phyloP scores from a whole-genome alignment of 2,329 filamentous ascomycete genomes.

The Fusarium pininemorale region DNA sequence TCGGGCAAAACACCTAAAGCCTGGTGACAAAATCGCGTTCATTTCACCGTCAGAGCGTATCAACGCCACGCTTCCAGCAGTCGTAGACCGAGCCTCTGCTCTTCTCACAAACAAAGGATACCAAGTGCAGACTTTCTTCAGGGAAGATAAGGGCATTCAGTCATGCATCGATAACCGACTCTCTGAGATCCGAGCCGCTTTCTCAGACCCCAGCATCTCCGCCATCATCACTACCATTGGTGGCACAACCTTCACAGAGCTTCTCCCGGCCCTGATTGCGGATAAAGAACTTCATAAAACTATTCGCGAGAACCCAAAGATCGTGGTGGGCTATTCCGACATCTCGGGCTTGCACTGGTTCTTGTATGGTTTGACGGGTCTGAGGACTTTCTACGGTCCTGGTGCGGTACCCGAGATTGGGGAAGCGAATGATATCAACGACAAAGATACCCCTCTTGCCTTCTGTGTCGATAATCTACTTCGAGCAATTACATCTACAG shows the following conservation, averaged over 20 bases:
- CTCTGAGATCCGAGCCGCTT: slow-evolving; percentile 50
- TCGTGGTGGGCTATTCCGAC: slow-evolving; percentile 55
- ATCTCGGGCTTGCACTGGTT: slow-evolving; percentile 56
- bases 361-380: slow-evolving; percentile 48
- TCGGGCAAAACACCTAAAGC: slow-evolving; percentile 42
- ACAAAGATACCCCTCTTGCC: slow-evolving; percentile 41
- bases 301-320: slow-evolving; percentile 51
- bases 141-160: slow-evolving; percentile 43
- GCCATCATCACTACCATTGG: slow-evolving; percentile 54
- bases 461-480: slow-evolving; percentile 48
- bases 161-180: slow-evolving; percentile 49
- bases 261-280: slow-evolving; percentile 49
- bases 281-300: slow-evolving; percentile 48
- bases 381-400: slow-evolving; percentile 57
- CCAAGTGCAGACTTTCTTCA: slow-evolving; percentile 47
- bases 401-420: slow-evolving; percentile 52
- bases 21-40: slow-evolving; percentile 51
- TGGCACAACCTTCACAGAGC: slow-evolving; percentile 51
- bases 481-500: slow-evolving; percentile 39
- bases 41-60: slow-evolving; percentile 53
- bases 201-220: slow-evolving; percentile 48
- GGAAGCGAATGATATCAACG: slow-evolving; percentile 34
- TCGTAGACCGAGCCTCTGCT: slow-evolving; percentile 44
- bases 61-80: slow-evolving; percentile 43
- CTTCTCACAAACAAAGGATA: slow-evolving; percentile 48